A percentile compares a stretch with the other conserved stretches of the same genome.
phyloP scores from a whole-genome alignment of 2,329 filamentous ascomycete species.

The Aspergillus felis region DNA sequence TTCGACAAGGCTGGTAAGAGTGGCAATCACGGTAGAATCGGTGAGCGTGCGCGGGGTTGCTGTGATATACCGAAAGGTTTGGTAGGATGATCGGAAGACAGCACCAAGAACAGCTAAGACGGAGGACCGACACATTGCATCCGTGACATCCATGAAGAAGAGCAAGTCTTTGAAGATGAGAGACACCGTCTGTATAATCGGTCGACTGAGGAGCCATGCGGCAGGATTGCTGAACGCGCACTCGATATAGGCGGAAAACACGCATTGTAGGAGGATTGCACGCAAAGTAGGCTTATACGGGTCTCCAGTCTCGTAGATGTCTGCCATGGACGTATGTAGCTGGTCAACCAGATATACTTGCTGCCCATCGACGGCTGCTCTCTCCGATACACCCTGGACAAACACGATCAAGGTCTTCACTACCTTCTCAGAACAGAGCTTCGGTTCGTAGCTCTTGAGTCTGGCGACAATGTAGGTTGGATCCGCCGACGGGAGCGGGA shows the following conservation, averaged over 20 bases:
- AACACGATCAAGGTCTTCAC: constrained; percentile 56
- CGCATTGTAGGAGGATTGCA: constrained; percentile 49
- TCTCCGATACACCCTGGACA: constrained; percentile 56
- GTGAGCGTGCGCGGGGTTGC: constrained; percentile 31
- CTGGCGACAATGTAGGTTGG: constrained; percentile 61
- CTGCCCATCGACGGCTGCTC: constrained; percentile 55
- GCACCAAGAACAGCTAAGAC: constrained; percentile 34
- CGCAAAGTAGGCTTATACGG: constrained; percentile 45
- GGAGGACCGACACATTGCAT: constrained; percentile 36
- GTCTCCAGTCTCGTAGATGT: constrained; percentile 41
- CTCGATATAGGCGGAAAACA: constrained; percentile 57
- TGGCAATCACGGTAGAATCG: constrained; percentile 37
- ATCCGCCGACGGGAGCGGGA: constrained; percentile 58
- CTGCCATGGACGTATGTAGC: constrained; percentile 48
- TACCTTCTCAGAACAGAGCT: constrained; percentile 46
- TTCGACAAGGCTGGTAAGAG: constrained; percentile 37
- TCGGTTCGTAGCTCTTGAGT: constrained; percentile 56
- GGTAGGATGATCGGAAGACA: constrained; percentile 37
- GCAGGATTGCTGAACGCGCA: constrained; percentile 41
- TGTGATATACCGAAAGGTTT: constrained; percentile 35
- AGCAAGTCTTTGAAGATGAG: constrained; percentile 43
- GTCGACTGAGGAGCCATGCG: constrained; percentile 51
- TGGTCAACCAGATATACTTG: constrained; percentile 55
- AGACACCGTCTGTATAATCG: constrained; percentile 48
- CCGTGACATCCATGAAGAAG: constrained; percentile 43